Evolutionary conservation across 2,329 filamentous ascomycete species (phyloP), one percentile per base, ranked within the genome.

Genomic region (Ophiostoma tasmaniense): DNA sequence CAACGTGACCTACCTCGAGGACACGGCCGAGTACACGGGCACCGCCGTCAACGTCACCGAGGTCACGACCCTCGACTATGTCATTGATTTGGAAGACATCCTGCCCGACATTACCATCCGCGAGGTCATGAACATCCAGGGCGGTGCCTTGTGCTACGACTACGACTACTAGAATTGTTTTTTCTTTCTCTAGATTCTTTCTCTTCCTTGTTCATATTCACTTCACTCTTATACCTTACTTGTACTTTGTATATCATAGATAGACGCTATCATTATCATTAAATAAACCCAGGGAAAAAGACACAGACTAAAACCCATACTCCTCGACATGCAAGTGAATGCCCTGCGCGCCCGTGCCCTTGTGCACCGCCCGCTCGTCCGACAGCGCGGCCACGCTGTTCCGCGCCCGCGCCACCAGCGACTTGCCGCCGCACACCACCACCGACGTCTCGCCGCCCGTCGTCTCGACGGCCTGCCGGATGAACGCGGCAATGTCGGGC

Each of bases 301-400:
- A n/a, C 8, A n/a, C 30, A n/a, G 14, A n/a, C 30, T 37, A 61
- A 2, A 39, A 55, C 2, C 72, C 75, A 50, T 87, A 88, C 74
- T 88, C 85, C 72, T 88, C 86, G 0, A 84, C 85, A 74, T 86
- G 82, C 68, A 88, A 73, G 74, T 84, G 82, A 55, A 89, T 88
- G 0, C 86, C 86, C 74, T 89, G 86, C 0, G 86, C 86, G 0
- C 85, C 86, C 0, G 85, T 88, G 5, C 86, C 86, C 75, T 89
- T 89, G 74, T 88, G 86, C 28, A 88, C 86, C 0, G 83, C 86
- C 55, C 86, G 78, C 76, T 88, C 86, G 73, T 89, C 85, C 67
- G 84, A 86, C 71, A 88, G 71, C 37, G 76, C 77, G 1, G 83
- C 82, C 2, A 88, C 85, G 69, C 80, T 82, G 72, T 86, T 88